Conservation (phyloP, 2,329 filamentous ascomycete genomes). For the Botrytis paeoniae region DNA sequence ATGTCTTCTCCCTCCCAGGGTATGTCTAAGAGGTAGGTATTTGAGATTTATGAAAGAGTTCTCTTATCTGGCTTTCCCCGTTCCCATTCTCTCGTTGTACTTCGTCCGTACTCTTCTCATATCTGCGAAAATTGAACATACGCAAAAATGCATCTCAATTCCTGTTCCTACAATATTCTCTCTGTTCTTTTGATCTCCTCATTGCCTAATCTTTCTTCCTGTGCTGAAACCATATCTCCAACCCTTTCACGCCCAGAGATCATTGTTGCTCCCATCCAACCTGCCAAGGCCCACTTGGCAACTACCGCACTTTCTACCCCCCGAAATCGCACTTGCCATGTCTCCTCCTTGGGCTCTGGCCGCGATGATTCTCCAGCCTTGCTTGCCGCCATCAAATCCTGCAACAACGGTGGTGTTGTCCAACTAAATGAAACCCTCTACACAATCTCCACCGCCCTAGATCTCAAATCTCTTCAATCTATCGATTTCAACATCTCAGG, state of each 20-base stretch:
- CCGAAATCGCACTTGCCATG: slow-evolving; percentile 10
- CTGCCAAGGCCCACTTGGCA: background rate
- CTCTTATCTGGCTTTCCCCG: background rate
- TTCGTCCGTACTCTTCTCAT: background rate
- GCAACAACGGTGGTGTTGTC: slow-evolving; percentile 12
- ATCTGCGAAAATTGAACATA: background rate
- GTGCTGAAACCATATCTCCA: background rate
- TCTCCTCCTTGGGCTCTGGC: background rate
- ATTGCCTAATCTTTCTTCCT: background rate
- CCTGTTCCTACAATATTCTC: background rate
- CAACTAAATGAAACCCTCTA: slow-evolving; percentile 9
- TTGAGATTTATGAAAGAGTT: background rate
- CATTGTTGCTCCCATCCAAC: slow-evolving; percentile 6
- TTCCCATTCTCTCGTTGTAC: background rate
- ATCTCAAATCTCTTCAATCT: slow-evolving; percentile 4
- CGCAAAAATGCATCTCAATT: slow-evolving; percentile 4
- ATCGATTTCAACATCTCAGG: slow-evolving; percentile 14
- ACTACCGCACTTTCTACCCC: background rate
- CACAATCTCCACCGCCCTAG: slow-evolving; percentile 9
- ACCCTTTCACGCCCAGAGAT: background rate
- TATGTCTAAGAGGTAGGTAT: background rate
- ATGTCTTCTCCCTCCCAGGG: background rate
- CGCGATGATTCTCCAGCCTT: slow-evolving; percentile 7
- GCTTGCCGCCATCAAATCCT: slow-evolving; percentile 6
- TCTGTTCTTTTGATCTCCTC: background rate